phyloP scores from a whole-genome alignment of 164 flowering plant species.

The Magnolia changhungtana region DNA sequence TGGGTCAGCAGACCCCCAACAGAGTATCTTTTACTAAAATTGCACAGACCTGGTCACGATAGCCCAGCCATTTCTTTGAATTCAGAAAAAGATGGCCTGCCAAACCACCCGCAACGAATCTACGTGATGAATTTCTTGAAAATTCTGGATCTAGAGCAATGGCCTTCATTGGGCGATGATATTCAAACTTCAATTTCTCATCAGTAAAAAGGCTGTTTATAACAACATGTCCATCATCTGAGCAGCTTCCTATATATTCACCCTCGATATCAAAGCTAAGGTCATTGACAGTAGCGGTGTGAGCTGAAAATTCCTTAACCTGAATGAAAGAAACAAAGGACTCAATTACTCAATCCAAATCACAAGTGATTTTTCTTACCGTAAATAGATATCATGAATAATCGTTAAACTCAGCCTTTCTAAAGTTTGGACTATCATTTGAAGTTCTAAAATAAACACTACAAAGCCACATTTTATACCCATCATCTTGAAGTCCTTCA shows the following conservation, averaged over 20 bases:
- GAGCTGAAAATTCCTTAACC: conserved; percentile 86
- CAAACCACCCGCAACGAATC: conserved; percentile 98
- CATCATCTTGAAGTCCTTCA: background rate
- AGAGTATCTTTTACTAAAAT: background rate
- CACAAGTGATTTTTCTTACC: background rate
- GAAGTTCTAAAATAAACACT: background rate
- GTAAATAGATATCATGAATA: conserved; percentile 1
- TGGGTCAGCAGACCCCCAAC: background rate
- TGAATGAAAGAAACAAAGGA: conserved; percentile 24
- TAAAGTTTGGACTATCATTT: background rate
- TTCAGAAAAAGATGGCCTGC: conserved; percentile 85
- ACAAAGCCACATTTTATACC: background rate
- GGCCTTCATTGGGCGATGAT: conserved; percentile 96
- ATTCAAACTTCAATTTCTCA: conserved; percentile 82
- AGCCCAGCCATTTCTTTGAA: conserved; percentile 88
- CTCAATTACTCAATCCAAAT: background rate
- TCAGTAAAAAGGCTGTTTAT: conserved; percentile 87
- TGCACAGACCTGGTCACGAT: conserved; percentile 76
- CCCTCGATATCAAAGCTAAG: conserved; percentile 94
- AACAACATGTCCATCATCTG: conserved; percentile 97
- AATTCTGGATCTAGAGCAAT: conserved; percentile 93
- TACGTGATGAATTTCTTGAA: conserved; percentile 65
- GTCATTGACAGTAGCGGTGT: conserved; percentile 84
- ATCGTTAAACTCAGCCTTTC: background rate
- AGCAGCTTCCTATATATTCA: conserved; percentile 93